phyloP scores from a whole-genome alignment of 768 basidiomycete species.

The Tricholoma matsutake region DNA sequence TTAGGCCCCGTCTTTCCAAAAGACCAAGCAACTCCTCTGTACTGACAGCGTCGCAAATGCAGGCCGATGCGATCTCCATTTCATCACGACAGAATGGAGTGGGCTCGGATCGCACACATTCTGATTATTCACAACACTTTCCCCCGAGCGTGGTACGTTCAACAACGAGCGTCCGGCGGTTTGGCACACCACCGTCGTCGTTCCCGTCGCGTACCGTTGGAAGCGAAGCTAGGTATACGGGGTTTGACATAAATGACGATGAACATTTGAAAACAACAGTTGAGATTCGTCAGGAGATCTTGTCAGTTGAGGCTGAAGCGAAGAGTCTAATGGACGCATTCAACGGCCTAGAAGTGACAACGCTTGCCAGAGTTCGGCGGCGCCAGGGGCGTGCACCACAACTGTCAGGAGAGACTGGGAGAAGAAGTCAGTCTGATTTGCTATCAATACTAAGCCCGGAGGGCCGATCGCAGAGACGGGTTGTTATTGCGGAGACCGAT shows the following conservation, averaged over 20 bases:
- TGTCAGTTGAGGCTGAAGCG: conserved; percentile 67
- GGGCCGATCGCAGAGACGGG: conserved; percentile 31
- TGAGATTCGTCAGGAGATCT: conserved; percentile 65
- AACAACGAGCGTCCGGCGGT: conserved; percentile 40
- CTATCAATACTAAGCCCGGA: conserved; percentile 37
- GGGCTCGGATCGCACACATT: conserved; percentile 24
- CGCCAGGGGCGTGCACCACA: conserved; percentile 19
- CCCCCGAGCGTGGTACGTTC: conserved; percentile 40
- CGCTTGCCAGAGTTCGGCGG: conserved; percentile 51
- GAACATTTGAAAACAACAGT: conserved; percentile 56
- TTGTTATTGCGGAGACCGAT: conserved; percentile 44
- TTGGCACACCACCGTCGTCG: conserved; percentile 59
- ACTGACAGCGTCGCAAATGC: conserved; percentile 35
- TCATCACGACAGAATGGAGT: conserved; percentile 39
- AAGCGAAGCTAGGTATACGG: conserved; percentile 38
- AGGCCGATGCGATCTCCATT: conserved; percentile 40
- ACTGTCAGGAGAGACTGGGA: conserved; percentile 11
- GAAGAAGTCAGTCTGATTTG: conserved; percentile 22
- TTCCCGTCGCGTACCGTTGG: conserved; percentile 40
- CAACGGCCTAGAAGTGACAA: conserved; percentile 71
- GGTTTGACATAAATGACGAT: conserved; percentile 48
- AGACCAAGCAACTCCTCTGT: conserved; percentile 51
- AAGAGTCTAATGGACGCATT: conserved; percentile 74
- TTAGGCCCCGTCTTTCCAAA: conserved; percentile 40
- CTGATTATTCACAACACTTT: conserved; percentile 24